Evolutionary conservation across 169 alveolate genomes (phyloP), one percentile per base, ranked within the genome.

Genomic region (Eimeria sp.): DNA sequence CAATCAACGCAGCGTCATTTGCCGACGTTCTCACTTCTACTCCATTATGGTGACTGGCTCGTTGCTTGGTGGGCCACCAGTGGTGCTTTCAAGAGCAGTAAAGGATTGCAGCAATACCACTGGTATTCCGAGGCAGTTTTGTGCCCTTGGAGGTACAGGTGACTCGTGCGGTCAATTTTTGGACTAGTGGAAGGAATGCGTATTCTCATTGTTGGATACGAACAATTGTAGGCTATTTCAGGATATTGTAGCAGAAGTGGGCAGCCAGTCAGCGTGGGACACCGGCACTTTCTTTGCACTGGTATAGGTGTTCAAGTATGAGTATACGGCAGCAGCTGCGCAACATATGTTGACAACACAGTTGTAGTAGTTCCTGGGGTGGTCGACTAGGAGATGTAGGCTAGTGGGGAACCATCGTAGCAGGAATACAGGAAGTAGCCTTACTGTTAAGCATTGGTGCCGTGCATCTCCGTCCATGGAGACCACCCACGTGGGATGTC

Each of bases 91-190:
- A 18, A 25, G 16, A 57, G 67, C 45, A 5, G 45, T 54, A 6
- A 82, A 82, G 45, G 63, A 49, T 27, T 47, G 49, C 90, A 82
- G 90, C 90, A 6, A 54, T 47, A 13, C 63, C 51, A 57, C 49
- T 54, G 72, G 45, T 82, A 10, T n/a, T 51, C 73, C 73, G 90
- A 82, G 90, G 90, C 90, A 49, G 40, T 82, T 18, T 47, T 49
- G 90, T 49, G 65, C 78, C 49, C 72, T 82, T 58, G 65, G 49
- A 30, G 73, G 51, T 49, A 47, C 90, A 82, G 90, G 90, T 54
- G 90, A 30, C 90, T 54, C 16, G 72, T 82, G 54, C 63, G 47
- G 49, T 82, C 45, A n/a, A 82, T 25, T 82, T 45, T 82, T 45
- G 90, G 72, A 54, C 90, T 20, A 30, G 54, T 51, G 86, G 45